These are phyloP conservation scores for Gardenia jasminoides DNA, from an alignment of 257 asterid species.

Conservation along the genomic window DNA sequence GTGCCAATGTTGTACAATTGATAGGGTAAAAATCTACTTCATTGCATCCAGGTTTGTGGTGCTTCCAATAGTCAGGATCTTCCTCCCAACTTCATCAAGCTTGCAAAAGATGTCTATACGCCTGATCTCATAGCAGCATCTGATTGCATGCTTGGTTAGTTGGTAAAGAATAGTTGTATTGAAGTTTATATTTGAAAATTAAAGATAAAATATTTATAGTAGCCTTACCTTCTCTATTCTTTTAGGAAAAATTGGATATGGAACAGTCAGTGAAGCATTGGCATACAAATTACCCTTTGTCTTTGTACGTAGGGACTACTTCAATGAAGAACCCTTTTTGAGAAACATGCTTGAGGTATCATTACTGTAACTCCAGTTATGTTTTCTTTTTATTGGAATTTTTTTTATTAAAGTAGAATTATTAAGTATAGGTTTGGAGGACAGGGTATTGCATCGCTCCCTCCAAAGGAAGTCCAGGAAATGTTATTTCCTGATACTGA, in stretches of 20 bases:
- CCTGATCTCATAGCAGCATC: slow-evolving; percentile 97
- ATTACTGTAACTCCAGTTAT: background rate
- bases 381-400: background rate
- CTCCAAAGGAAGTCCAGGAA: background rate
- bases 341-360: slow-evolving; percentile 99
- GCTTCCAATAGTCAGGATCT: slow-evolving; percentile 77
- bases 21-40: slow-evolving; percentile 16
- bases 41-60: slow-evolving; percentile 79
- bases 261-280: slow-evolving; percentile 96
- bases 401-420: background rate
- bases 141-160: slow-evolving; percentile 98
- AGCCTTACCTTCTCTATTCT: background rate
- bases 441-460: background rate
- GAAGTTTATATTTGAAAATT: slow-evolving; percentile 11
- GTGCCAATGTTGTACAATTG: slow-evolving; percentile 3
- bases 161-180: slow-evolving; percentile 2
- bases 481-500: background rate
- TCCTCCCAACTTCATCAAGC: slow-evolving; percentile 85
- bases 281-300: slow-evolving; percentile 93
- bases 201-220: slow-evolving; percentile 9
- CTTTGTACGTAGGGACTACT: slow-evolving; percentile 96
- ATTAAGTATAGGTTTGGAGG: background rate
- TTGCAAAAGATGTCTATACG: slow-evolving; percentile 84
- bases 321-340: slow-evolving; percentile 94
- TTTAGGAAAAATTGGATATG: slow-evolving; percentile 98